A percentile compares a stretch with the other conserved stretches of the same genome.
These are phyloP conservation scores for Parafenestella ontariensis DNA, from an alignment of 2,329 filamentous ascomycete species.

Conservation along the genomic window DNA sequence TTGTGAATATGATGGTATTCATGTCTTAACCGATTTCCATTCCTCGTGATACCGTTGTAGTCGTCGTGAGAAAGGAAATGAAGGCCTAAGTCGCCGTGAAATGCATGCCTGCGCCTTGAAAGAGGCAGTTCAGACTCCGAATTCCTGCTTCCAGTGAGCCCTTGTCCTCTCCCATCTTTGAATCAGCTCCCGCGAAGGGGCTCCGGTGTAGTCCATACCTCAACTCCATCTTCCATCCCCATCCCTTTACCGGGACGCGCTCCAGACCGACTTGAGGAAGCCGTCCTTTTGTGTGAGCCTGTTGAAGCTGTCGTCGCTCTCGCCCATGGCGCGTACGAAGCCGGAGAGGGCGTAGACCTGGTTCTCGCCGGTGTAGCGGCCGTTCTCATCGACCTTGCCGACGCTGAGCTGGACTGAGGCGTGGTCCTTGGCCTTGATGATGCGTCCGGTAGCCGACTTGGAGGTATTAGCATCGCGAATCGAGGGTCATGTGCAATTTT, in stretches of 20 bases:
- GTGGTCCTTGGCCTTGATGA: slow-evolving; percentile 99
- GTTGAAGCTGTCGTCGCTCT: slow-evolving; percentile 97
- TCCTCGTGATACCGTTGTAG: slow-evolving; percentile 43
- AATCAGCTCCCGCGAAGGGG: background rate
- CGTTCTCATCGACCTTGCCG: slow-evolving; percentile 99
- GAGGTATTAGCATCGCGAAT: slow-evolving; percentile 29
- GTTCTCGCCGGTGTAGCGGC: slow-evolving; percentile 95
- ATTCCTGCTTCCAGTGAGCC: slow-evolving; percentile 37
- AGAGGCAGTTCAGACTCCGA: slow-evolving; percentile 36
- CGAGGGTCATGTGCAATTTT: slow-evolving; percentile 4
- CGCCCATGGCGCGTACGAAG: slow-evolving; percentile 96
- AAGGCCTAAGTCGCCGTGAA: slow-evolving; percentile 39
- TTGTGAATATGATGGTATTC: slow-evolving; percentile 42
- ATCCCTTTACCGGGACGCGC: slow-evolving; percentile 64
- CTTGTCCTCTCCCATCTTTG: background rate
- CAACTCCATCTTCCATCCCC: slow-evolving; percentile 39
- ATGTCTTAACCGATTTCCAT: slow-evolving; percentile 36
- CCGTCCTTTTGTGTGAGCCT: slow-evolving; percentile 94
- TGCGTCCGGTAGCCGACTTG: slow-evolving; percentile 69
- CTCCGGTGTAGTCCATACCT: slow-evolving; percentile 24
- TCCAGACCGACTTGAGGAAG: slow-evolving; percentile 97
- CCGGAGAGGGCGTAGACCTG: slow-evolving; percentile 97
- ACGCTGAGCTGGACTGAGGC: slow-evolving; percentile 96
- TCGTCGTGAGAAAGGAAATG: slow-evolving; percentile 34
- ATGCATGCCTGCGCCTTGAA: slow-evolving; percentile 34